A percentile compares a stretch with the other conserved stretches of the same genome.
phyloP scores from a whole-genome alignment of 2,329 filamentous ascomycete species.

The Setomelanomma holmii region DNA sequence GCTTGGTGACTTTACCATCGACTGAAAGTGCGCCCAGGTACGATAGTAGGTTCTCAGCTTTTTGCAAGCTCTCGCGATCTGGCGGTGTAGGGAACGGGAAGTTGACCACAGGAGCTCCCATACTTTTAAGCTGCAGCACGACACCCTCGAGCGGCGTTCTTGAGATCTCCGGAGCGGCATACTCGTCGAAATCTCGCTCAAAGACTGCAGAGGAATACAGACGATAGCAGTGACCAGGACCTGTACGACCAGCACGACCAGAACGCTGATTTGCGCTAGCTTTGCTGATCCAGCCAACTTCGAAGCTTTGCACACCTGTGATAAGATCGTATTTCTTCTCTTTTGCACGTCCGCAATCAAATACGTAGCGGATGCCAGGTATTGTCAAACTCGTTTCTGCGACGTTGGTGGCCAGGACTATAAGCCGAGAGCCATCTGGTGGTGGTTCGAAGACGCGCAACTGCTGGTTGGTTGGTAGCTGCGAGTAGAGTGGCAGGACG shows the following conservation, averaged over 20 bases:
- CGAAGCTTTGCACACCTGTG: constrained; percentile 93
- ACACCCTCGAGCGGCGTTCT: constrained; percentile 89
- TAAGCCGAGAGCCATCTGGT: constrained; percentile 81
- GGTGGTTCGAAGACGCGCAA: constrained; percentile 86
- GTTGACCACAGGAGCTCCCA: constrained; percentile 89
- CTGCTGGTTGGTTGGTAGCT: constrained; percentile 89
- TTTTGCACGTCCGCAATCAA: constrained; percentile 91
- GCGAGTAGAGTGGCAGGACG: constrained; percentile 90
- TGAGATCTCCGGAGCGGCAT: constrained; percentile 86
- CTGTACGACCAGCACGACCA: constrained; percentile 93
- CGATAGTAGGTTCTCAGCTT: constrained; percentile 83
- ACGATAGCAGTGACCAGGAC: constrained; percentile 93
- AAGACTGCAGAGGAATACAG: constrained; percentile 95
- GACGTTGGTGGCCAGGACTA: constrained; percentile 94
- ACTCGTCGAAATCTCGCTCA: constrained; percentile 85
- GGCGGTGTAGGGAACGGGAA: constrained; percentile 97
- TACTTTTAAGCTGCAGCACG: constrained; percentile 91
- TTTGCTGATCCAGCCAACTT: constrained; percentile 97
- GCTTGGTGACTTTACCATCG: constrained; percentile 76
- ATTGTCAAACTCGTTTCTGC: constrained; percentile 98
- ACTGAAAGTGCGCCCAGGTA: constrained; percentile 82
- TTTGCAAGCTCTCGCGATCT: constrained; percentile 74
- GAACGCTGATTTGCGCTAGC: constrained; percentile 90
- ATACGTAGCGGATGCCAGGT: constrained; percentile 92
- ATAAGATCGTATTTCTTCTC: constrained; percentile 87